phyloP scores from a whole-genome alignment of 805 yeast species.

The Ogataea parapolymorpha region DNA sequence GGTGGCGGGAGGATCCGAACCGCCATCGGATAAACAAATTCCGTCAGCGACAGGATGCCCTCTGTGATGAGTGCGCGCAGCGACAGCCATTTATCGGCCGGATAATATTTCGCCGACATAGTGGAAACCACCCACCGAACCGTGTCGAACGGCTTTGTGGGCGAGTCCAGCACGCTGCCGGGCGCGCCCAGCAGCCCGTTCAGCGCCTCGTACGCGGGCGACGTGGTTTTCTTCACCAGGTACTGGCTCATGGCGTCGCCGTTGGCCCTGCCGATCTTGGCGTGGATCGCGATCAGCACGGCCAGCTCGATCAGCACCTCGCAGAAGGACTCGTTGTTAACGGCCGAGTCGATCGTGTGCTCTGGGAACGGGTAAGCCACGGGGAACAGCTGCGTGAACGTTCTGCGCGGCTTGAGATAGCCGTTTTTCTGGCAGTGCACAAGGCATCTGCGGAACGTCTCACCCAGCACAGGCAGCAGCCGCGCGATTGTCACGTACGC shows the following conservation, averaged over 20 bases:
- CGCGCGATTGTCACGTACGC: slow-evolving; percentile 47
- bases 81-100: slow-evolving; percentile 71
- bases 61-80: slow-evolving; percentile 56
- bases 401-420: slow-evolving; percentile 50
- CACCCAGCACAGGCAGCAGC: slow-evolving; percentile 51
- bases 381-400: slow-evolving; percentile 70
- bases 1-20: slow-evolving; percentile 48
- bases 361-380: slow-evolving; percentile 60
- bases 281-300: slow-evolving; percentile 53
- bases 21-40: slow-evolving; percentile 50
- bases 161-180: slow-evolving; percentile 6
- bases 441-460: slow-evolving; percentile 50
- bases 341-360: slow-evolving; percentile 67
- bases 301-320: slow-evolving; percentile 72
- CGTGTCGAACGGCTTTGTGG: slow-evolving; percentile 8
- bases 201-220: slow-evolving; percentile 11
- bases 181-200: slow-evolving; percentile 12
- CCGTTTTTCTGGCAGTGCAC: slow-evolving; percentile 45
- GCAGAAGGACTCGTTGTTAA: slow-evolving; percentile 63
- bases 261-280: slow-evolving; percentile 33
- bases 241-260: slow-evolving; percentile 7
- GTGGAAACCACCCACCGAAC: slow-evolving; percentile 42
- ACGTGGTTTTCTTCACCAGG: background rate
- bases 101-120: slow-evolving; percentile 57
- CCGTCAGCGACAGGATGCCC: slow-evolving; percentile 52